Base-by-base conservation (phyloP, 164 flowering plant genomes). In the Dillenia suffruticosa region DNA sequence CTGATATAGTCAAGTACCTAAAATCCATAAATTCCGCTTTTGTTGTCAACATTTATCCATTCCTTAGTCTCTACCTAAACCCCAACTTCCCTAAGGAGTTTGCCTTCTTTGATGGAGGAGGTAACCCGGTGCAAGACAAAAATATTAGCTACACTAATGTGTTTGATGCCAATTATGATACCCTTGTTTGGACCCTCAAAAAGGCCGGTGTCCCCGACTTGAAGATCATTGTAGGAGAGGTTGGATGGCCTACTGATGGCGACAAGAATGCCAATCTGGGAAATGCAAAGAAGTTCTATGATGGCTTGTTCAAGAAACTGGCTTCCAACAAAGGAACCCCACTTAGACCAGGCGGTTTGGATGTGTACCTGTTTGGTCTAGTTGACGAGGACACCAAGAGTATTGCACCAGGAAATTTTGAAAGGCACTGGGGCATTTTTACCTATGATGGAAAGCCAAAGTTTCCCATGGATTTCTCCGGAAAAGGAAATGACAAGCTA, bases 181-280 rank as follows among this genome's bases (percentile, higher is more conserved):
- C 98, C 1, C 77, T 93, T 45, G 87, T 82, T 11, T 82, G 85
- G 57, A 61, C 98, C 0, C 63, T 93, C 54, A 84, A 75, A 68
- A 88, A 82, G 50, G 80, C 71, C 0, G 91, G 92, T 5, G 63
- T 58, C 8, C 79, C 81, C 3, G 76, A 83, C 62, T 49, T 91
- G 72, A 59, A 85, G 58, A 81, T 94, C 54, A 16, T 84, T 2
- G 85, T 94, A 0, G 99, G 99, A 7, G 99, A 94, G 65, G 82
- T 85, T 10, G 99, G 99, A 40, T 94, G 99, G 99, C 99, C 97
- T 0, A 93, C 97, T 0, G 92, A 86, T 53, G 97, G 97, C 0
- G 76, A 81, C 66, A 80, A 64, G 68, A 61, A 79, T 50, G 96
- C 83, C 13, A 85, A 78, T 17, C 17, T 24, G 1, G 61, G 64